These are phyloP conservation scores for Metarhizium album DNA, from an alignment of 2,329 filamentous ascomycete species.

Conservation along the genomic window DNA sequence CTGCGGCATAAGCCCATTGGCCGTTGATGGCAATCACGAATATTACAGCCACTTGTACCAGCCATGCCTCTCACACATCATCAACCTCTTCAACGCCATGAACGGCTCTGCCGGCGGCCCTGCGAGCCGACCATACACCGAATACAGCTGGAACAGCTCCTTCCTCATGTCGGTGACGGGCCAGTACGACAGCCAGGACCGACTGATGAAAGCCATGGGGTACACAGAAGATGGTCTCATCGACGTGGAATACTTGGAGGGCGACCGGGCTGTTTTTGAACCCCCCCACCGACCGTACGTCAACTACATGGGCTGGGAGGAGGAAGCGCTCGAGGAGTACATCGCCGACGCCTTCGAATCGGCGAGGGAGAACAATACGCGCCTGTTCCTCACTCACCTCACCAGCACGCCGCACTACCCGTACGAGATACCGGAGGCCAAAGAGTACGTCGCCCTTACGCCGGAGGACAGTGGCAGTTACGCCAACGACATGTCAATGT, in stretches of 20 bases:
- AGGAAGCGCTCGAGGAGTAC: conserved; percentile 19
- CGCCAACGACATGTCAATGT: conserved; percentile 15
- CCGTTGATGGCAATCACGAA: conserved; percentile 7
- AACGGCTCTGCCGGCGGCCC: neutral
- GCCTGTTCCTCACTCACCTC: conserved; percentile 24
- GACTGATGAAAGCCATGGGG: conserved; percentile 20
- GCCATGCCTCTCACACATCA: conserved; percentile 29
- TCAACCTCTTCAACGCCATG: conserved; percentile 20
- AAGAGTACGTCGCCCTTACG: conserved; percentile 17
- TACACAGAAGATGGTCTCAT: conserved; percentile 16
- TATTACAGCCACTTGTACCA: conserved; percentile 33
- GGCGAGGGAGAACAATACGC: conserved; percentile 19
- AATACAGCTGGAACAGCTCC: conserved; percentile 20
- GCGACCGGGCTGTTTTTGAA: conserved; percentile 17
- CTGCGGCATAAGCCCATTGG: conserved; percentile 26
- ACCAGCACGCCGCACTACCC: conserved; percentile 26
- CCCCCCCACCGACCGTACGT: conserved; percentile 15
- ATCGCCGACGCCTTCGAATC: conserved; percentile 19
- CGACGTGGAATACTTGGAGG: conserved; percentile 18
- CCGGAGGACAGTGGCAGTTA: conserved; percentile 2
- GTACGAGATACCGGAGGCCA: conserved; percentile 19
- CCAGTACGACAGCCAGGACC: conserved; percentile 18
- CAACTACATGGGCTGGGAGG: conserved; percentile 24
- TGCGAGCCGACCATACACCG: neutral
- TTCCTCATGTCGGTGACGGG: conserved; percentile 23